Conservation (phyloP, 2,329 filamentous ascomycete genomes). For the Fusarium tricinctum region DNA sequence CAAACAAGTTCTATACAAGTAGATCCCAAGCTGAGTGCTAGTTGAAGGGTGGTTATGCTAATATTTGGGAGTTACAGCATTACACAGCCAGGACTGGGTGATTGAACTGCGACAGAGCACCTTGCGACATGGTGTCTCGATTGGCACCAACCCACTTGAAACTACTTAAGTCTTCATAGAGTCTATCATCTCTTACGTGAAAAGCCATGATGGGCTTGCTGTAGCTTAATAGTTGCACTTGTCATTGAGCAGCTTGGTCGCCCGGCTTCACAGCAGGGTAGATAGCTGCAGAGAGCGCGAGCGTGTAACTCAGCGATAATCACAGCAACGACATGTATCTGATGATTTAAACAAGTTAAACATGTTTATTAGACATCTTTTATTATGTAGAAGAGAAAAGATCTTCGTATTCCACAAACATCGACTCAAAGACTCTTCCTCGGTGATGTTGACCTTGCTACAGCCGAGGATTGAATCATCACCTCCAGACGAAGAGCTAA, state of each 20-base stretch:
- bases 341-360: rapidly evolving
- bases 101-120: not conserved
- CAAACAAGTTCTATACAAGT: rapidly evolving
- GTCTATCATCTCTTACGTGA: too few relatives aligned
- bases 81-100: not conserved
- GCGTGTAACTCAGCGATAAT: conserved; percentile 10
- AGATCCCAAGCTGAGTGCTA: not conserved
- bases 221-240: not conserved
- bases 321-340: not conserved
- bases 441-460: too few relatives aligned
- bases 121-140: not conserved
- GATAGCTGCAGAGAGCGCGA: too few relatives aligned
- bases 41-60: not conserved
- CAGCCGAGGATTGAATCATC: too few relatives aligned
- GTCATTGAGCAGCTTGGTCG: not conserved
- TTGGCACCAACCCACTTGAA: not conserved
- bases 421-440: not conserved
- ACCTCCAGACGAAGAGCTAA: too few relatives aligned
- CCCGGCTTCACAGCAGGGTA: not conserved
- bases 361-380: rapidly evolving
- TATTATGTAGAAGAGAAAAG: not conserved
- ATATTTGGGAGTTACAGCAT: not conserved
- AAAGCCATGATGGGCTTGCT: not conserved
- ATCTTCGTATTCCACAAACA: not conserved
- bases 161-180: not conserved